phyloP scores from a whole-genome alignment of 2,329 filamentous ascomycete species.

The Diaporthe sp. region DNA sequence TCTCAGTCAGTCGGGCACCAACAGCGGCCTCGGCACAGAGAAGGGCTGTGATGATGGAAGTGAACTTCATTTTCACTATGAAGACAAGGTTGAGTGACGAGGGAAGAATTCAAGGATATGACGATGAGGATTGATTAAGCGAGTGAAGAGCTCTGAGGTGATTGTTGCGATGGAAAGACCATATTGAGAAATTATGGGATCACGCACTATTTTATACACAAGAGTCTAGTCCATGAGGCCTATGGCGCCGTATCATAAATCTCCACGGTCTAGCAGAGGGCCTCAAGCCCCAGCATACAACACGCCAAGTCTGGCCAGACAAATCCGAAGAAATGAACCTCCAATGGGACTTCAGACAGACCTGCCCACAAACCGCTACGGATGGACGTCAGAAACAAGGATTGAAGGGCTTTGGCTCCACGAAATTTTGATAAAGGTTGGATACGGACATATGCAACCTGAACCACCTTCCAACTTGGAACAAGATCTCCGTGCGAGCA shows the following conservation, averaged over 20 bases:
- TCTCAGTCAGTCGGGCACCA: slow-evolving; percentile 56
- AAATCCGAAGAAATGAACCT: not conserved
- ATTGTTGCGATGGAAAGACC: not conserved
- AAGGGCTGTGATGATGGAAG: slow-evolving; percentile 46
- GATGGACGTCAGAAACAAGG: not conserved
- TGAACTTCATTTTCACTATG: slow-evolving; percentile 58
- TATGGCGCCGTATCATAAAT: not conserved
- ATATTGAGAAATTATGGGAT: not conserved
- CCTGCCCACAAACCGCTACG: not conserved
- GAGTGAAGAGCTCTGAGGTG: not conserved
- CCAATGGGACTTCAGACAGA: not conserved
- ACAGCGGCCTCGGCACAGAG: slow-evolving; percentile 53
- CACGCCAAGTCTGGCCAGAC: not conserved
- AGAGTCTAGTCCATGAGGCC: not conserved
- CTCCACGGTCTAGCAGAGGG: not conserved
- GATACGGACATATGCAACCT: not conserved
- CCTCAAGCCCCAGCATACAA: not conserved
- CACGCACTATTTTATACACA: not conserved
- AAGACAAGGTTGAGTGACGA: not conserved
- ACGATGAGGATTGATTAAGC: not conserved
- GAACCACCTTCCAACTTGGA: slow-evolving; percentile 30
- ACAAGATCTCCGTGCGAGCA: slow-evolving; percentile 20
- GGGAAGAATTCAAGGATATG: not conserved
- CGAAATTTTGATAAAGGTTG: not conserved
- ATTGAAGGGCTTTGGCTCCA: not conserved